These are phyloP conservation scores for Hura crepitans DNA, from an alignment of 441 rosid genomes.

Conservation along the genomic window DNA sequence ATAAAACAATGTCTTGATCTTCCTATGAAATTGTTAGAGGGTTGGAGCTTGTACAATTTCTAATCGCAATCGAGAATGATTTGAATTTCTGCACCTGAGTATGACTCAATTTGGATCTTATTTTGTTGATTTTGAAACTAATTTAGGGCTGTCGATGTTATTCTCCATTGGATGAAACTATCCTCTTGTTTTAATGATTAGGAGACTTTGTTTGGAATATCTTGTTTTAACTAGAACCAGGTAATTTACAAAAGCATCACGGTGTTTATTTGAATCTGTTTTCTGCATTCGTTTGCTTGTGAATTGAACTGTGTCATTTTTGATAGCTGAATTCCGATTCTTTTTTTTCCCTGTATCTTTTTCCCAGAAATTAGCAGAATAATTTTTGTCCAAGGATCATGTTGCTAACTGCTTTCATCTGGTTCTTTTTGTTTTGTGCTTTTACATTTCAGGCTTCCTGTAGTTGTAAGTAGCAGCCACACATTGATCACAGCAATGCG, in stretches of 20 bases:
- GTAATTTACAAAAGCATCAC: not conserved
- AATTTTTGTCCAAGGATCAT: not conserved
- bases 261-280: not conserved
- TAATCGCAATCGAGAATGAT: not conserved
- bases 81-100: not conserved
- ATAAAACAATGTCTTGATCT: not conserved
- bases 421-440: not conserved
- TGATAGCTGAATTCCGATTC: not conserved
- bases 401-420: not conserved
- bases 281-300: not conserved
- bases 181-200: not conserved
- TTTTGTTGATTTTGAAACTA: not conserved
- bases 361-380: not conserved
- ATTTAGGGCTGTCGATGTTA: not conserved
- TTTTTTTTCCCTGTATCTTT: not conserved
- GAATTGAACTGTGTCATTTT: not conserved
- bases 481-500: slow-evolving; percentile 32
- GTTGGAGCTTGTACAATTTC: not conserved
- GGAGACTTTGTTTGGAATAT: not conserved
- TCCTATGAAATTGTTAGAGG: not conserved
- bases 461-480: not conserved
- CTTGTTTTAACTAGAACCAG: not conserved
- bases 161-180: too few relatives aligned
- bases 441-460: not conserved
- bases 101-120: not conserved